Percentiles rank a stretch among this genome's conserved stretches.
phyloP scores from a whole-genome alignment of 345 rosid species.

The Brassica nigra region DNA sequence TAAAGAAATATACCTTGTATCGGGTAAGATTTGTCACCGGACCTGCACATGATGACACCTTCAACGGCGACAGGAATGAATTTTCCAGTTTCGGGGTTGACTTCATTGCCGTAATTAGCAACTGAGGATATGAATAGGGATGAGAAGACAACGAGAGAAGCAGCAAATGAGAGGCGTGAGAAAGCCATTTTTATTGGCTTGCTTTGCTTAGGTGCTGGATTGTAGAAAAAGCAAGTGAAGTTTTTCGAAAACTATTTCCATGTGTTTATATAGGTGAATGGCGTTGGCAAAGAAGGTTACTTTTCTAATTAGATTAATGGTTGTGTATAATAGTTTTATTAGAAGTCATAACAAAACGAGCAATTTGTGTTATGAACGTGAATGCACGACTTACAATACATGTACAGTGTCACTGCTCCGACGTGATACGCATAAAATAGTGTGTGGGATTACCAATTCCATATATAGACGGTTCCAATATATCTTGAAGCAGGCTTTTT shows the following conservation, averaged over 20 bases:
- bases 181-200: constrained; percentile 33
- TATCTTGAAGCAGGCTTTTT: background rate
- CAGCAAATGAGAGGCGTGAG: constrained; percentile 38
- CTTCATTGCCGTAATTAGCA: constrained; percentile 34
- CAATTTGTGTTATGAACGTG: constrained; percentile 33
- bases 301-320: background rate
- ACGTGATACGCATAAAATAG: constrained; percentile 38
- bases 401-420: constrained; percentile 1
- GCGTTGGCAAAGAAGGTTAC: constrained; percentile 15
- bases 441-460: constrained; percentile 28
- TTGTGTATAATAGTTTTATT: background rate
- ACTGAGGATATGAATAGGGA: constrained; percentile 38
- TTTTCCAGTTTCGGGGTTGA: constrained; percentile 38
- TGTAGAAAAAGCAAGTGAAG: constrained; percentile 34
- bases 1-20: constrained; percentile 49
- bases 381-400: constrained; percentile 27
- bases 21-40: constrained; percentile 48
- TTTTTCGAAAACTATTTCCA: constrained; percentile 6
- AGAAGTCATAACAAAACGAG: background rate
- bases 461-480: constrained; percentile 10
- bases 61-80: constrained; percentile 45
- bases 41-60: constrained; percentile 61
- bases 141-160: constrained; percentile 36
- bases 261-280: constrained; percentile 24
- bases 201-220: constrained; percentile 17